These are phyloP conservation scores for Lichtheimia ornata DNA, from an alignment of 371 early-diverging fungal species.

Conservation along the genomic window DNA sequence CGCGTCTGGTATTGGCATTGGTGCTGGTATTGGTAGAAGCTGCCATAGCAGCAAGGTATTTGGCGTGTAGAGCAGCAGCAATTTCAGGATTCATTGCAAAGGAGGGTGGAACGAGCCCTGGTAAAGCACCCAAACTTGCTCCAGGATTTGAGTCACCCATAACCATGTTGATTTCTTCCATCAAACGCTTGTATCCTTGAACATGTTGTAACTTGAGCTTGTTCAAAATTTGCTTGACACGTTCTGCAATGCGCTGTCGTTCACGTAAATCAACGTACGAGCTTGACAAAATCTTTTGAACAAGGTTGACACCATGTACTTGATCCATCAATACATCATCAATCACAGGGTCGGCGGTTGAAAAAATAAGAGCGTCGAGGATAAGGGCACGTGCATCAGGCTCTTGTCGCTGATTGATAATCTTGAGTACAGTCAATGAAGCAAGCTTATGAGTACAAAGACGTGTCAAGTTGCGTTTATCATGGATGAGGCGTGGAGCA, in stretches of 20 bases:
- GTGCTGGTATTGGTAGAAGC: conserved; percentile 13
- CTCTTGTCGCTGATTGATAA: conserved; percentile 88
- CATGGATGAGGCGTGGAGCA: conserved; percentile 76
- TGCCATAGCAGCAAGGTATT: conserved; percentile 25
- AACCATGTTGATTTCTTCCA: conserved; percentile 74
- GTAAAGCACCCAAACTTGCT: conserved; percentile 31
- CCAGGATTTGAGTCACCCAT: conserved; percentile 48
- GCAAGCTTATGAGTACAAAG: conserved; percentile 92
- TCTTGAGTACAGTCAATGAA: conserved; percentile 79
- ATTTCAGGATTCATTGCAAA: conserved; percentile 35
- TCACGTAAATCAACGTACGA: conserved; percentile 78
- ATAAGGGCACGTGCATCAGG: conserved; percentile 88
- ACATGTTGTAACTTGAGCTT: conserved; percentile 70
- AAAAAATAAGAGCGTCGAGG: conserved; percentile 77
- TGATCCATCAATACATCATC: conserved; percentile 84
- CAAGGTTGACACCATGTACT: conserved; percentile 82
- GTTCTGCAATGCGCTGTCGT: conserved; percentile 78
- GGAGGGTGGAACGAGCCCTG: conserved; percentile 26
- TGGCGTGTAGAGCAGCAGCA: conserved; percentile 42
- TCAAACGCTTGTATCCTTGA: conserved; percentile 77
- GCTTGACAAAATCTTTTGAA: conserved; percentile 87
- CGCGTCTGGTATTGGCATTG: not conserved
- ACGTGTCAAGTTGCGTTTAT: conserved; percentile 59
- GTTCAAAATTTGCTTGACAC: conserved; percentile 60
- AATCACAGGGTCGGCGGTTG: conserved; percentile 36